phyloP scores from a whole-genome alignment of 106 monocot species.

The Apostasia ramifera region DNA sequence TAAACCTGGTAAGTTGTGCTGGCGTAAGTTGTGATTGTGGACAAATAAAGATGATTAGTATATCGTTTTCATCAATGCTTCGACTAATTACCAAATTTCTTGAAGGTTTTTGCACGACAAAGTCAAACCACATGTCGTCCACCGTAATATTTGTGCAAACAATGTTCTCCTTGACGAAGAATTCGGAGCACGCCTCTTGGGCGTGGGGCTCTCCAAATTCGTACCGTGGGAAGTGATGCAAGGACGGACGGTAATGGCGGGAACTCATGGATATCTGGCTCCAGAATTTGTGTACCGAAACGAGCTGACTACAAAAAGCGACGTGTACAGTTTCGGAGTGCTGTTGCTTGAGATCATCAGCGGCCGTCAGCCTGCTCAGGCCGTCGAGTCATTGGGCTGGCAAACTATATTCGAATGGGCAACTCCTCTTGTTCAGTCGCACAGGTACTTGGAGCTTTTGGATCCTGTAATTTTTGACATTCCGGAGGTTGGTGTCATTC shows the following conservation, averaged over 20 bases:
- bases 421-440: constrained; percentile 87
- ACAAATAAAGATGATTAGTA: too few relatives aligned
- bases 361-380: constrained; percentile 67
- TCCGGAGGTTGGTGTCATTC: constrained; percentile 63
- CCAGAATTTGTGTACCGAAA: constrained; percentile 94
- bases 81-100: too few relatives aligned
- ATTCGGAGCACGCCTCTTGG: constrained; percentile 80
- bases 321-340: constrained; percentile 96
- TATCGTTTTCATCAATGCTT: too few relatives aligned
- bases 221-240: constrained; percentile 97
- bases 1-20: too few relatives aligned
- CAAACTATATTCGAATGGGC: constrained; percentile 98
- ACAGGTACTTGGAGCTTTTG: constrained; percentile 72
- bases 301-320: constrained; percentile 94
- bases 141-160: constrained; percentile 90
- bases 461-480: constrained; percentile 71
- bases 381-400: constrained; percentile 70
- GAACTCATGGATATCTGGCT: constrained; percentile 86
- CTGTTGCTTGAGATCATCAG: constrained; percentile 81
- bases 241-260: constrained; percentile 79
- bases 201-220: constrained; percentile 84
- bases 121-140: constrained; percentile 97
- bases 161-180: constrained; percentile 95
- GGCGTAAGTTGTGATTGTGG: too few relatives aligned
- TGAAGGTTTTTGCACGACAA: constrained; percentile 93